phyloP scores from a whole-genome alignment of 2,329 filamentous ascomycete species.

The Colletotrichum eleusines region DNA sequence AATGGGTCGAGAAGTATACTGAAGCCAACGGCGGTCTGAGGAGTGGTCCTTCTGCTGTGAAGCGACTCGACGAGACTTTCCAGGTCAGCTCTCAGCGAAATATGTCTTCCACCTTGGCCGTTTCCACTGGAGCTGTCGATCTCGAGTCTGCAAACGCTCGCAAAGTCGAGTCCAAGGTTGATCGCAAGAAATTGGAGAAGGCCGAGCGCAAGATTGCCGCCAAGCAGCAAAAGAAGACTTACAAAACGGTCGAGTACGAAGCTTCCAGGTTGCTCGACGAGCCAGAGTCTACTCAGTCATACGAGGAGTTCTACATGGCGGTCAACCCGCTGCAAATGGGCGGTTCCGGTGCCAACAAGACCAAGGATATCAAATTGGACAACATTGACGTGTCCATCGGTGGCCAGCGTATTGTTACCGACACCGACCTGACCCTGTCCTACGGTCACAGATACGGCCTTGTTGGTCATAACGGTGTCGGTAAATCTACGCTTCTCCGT shows the following conservation, averaged over 20 bases:
- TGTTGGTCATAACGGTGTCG: slow-evolving; percentile 99
- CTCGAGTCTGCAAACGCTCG: slow-evolving; percentile 91
- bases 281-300: slow-evolving; percentile 86
- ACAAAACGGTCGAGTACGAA: slow-evolving; percentile 99
- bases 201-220: slow-evolving; percentile 97
- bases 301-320: slow-evolving; percentile 99
- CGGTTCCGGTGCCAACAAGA: slow-evolving; percentile 80
- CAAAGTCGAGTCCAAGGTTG: slow-evolving; percentile 97
- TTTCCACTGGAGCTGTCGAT: slow-evolving; percentile 87
- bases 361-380: slow-evolving; percentile 98
- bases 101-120: slow-evolving; percentile 93
- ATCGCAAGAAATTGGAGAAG: slow-evolving; percentile 99
- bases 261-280: slow-evolving; percentile 89
- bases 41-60: slow-evolving; percentile 81
- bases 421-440: slow-evolving; percentile 89
- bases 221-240: slow-evolving; percentile 98
- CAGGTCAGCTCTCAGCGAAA: slow-evolving; percentile 94
- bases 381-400: slow-evolving; percentile 95
- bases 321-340: slow-evolving; percentile 97
- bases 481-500: slow-evolving; percentile 93
- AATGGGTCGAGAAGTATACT: slow-evolving; percentile 87
- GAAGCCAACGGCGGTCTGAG: slow-evolving; percentile 78
- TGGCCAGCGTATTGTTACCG: slow-evolving; percentile 87
- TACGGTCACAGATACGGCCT: slow-evolving; percentile 96
- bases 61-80: slow-evolving; percentile 91